phyloP scores from a whole-genome alignment of 805 yeast species.

The Schizosaccharomyces osmophilus region DNA sequence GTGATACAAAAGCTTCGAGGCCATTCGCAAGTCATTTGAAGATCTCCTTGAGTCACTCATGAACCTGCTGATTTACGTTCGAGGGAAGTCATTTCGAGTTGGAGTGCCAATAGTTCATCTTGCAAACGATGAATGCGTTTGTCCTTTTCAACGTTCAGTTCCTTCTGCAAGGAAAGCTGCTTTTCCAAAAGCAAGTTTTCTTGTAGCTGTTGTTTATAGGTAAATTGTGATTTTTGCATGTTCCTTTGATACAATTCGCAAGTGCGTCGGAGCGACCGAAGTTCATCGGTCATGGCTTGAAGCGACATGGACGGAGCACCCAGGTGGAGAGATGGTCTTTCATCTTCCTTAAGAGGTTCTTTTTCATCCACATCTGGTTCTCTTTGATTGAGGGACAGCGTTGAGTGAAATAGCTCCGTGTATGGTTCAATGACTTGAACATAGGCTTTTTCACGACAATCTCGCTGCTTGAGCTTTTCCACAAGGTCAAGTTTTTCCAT shows the following conservation, averaged over 20 bases:
- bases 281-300: not conserved
- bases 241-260: not conserved
- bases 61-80: not conserved
- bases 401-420: not conserved
- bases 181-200: not conserved
- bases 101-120: not conserved
- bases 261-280: not conserved
- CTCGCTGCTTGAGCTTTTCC: not conserved
- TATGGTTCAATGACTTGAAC: not conserved
- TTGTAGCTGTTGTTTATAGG: not conserved
- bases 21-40: too few species aligned
- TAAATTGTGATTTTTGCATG: not conserved
- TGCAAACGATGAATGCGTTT: not conserved
- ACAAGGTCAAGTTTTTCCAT: not conserved
- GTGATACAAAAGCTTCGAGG: too few species aligned
- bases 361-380: not conserved
- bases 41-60: not conserved
- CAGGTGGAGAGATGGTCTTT: not conserved
- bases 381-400: not conserved
- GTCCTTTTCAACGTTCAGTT: not conserved
- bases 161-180: not conserved
- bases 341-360: not conserved
- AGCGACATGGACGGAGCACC: too few species aligned
- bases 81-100: not conserved
- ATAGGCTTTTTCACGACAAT: not conserved